Evolutionary conservation across 805 yeast species (phyloP).

Genomic region (Grigorovia yakushimaensis): DNA sequence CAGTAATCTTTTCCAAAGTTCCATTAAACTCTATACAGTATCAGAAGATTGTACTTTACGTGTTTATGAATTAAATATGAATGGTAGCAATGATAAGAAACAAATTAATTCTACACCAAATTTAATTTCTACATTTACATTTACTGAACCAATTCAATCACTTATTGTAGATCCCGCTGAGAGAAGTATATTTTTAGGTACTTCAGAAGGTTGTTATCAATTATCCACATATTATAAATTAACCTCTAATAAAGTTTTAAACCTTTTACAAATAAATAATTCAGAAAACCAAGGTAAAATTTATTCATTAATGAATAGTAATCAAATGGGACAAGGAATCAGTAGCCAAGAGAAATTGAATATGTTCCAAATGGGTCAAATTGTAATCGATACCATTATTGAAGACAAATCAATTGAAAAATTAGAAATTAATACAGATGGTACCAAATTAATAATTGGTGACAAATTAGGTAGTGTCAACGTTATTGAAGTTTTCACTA

Average conservation of each 20-base stretch:
- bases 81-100: slow-evolving; percentile 4
- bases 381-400: slow-evolving; percentile 16
- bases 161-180: slow-evolving; percentile 70
- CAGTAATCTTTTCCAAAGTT: slow-evolving; percentile 30
- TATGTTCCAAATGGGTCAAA: slow-evolving; percentile 20
- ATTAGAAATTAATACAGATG: slow-evolving; percentile 61
- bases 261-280: slow-evolving; percentile 38
- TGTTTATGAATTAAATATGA: slow-evolving; percentile 46
- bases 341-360: slow-evolving; percentile 16
- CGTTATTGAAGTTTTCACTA: slow-evolving; percentile 59
- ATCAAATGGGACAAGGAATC: slow-evolving; percentile 25
- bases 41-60: slow-evolving; percentile 71
- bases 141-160: slow-evolving; percentile 46
- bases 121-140: slow-evolving; percentile 62
- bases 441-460: slow-evolving; percentile 62
- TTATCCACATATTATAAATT: slow-evolving; percentile 25
- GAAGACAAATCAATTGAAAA: slow-evolving; percentile 35
- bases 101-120: slow-evolving; percentile 7
- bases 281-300: slow-evolving; percentile 28
- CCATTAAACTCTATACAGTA: slow-evolving; percentile 53
- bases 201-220: slow-evolving; percentile 41
- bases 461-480: slow-evolving; percentile 60
- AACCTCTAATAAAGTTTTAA: slow-evolving; percentile 34
- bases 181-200: slow-evolving; percentile 63
- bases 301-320: slow-evolving; percentile 40